phyloP scores from a whole-genome alignment of 495 filamentous ascomycete species.

The Penicillium longicatenatum region DNA sequence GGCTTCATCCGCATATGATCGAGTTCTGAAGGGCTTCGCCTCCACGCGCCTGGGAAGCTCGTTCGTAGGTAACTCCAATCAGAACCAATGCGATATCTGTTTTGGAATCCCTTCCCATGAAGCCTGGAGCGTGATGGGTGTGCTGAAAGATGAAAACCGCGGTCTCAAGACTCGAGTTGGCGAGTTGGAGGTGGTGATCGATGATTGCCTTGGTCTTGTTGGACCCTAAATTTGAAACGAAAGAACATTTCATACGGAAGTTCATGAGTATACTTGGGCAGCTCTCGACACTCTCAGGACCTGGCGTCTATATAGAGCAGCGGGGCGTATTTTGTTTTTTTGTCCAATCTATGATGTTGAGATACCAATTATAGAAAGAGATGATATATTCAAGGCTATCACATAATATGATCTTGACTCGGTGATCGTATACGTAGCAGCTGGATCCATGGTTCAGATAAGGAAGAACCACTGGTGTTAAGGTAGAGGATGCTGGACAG shows the following conservation, averaged over 20 bases:
- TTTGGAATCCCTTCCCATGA: constrained; percentile 62
- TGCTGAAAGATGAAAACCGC: constrained; percentile 73
- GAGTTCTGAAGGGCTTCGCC: constrained; percentile 43
- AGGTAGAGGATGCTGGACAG: constrained; percentile 2
- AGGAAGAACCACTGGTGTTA: neutral
- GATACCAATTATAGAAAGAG: constrained; percentile 1
- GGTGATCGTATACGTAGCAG: too few relatives aligned
- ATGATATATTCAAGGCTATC: neutral
- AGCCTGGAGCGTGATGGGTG: constrained; percentile 69
- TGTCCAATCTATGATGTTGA: constrained; percentile 2
- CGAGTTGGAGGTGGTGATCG: constrained; percentile 66
- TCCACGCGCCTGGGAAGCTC: constrained; percentile 40
- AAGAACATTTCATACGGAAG: neutral
- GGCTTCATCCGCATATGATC: constrained; percentile 44
- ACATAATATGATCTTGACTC: neutral
- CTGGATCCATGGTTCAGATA: too few relatives aligned
- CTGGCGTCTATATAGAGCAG: constrained; percentile 20
- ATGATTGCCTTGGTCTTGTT: constrained; percentile 70
- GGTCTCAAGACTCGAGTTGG: constrained; percentile 67
- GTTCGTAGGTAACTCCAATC: constrained; percentile 23
- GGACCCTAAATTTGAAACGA: constrained; percentile 31
- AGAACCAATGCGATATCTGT: constrained; percentile 58
- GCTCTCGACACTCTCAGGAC: constrained; percentile 12
- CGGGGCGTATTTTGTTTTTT: constrained; percentile 1
- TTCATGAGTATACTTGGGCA: constrained; percentile 7